phyloP scores from a whole-genome alignment of 768 basidiomycete species.

The Boletus eberwhitei region DNA sequence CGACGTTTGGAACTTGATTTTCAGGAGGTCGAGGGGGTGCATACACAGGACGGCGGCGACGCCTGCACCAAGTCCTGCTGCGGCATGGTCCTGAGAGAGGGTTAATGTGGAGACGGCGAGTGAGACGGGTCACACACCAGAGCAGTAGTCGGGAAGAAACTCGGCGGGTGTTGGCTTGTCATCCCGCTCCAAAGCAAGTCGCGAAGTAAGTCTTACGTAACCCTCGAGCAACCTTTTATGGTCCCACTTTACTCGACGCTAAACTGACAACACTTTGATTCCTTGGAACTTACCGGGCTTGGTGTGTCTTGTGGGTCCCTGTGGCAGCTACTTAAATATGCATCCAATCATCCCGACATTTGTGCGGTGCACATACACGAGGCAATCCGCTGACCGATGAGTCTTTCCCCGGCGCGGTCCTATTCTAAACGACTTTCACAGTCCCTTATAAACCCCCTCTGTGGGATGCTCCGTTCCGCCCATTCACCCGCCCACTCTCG shows the following conservation, averaged over 20 bases:
- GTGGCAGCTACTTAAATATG: no score
- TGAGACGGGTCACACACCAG: slow-evolving; percentile 18
- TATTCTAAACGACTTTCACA: neutral
- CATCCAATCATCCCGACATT: no score
- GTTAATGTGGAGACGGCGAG: neutral
- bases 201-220: slow-evolving; percentile 17
- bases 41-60: slow-evolving; percentile 90
- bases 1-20: slow-evolving; percentile 89
- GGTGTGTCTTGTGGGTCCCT: no score
- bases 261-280: no score
- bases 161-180: slow-evolving; percentile 32
- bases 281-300: no score
- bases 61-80: slow-evolving; percentile 90
- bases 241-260: no score
- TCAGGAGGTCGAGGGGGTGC: slow-evolving; percentile 96
- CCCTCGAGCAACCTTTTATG: neutral
- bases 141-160: slow-evolving; percentile 42
- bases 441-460: neutral
- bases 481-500: neutral
- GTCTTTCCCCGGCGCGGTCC: neutral
- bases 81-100: slow-evolving; percentile 82
- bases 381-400: no score
- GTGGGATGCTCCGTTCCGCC: neutral
- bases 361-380: neutral
- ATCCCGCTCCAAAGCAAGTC: slow-evolving; percentile 16